Evolutionary conservation across 176 grass and related monocot species (phyloP).

Genomic region (Echinochloa phyllopogon): DNA sequence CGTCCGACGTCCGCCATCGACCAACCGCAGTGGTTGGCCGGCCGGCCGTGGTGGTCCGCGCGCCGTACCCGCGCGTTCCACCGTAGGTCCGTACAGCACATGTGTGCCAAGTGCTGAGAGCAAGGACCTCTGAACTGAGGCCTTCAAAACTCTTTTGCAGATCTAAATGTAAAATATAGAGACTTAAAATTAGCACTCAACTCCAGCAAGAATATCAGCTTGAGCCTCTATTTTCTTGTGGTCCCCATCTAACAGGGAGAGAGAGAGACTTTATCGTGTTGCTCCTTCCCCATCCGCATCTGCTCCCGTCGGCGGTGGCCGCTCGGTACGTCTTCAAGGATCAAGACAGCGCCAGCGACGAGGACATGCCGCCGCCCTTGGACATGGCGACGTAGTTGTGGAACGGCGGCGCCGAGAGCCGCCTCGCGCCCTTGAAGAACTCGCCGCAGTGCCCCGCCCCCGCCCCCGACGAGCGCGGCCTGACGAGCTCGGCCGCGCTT

Average conservation of each 20-base stretch:
- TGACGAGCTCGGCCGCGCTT: conserved; percentile 3
- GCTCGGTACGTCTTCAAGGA: too few species aligned
- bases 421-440: conserved; percentile 22
- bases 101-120: neutral
- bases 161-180: too few species aligned
- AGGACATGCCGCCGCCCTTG: conserved; percentile 28
- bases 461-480: conserved; percentile 49
- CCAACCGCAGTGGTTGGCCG: neutral
- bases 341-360: conserved; percentile 46
- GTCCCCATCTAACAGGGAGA: too few species aligned
- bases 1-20: neutral
- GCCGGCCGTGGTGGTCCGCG: neutral
- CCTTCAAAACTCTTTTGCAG: too few species aligned
- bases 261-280: too few species aligned
- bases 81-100: neutral
- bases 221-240: too few species aligned
- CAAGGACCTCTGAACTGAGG: too few species aligned
- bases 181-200: too few species aligned
- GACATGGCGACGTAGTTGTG: conserved; percentile 1
- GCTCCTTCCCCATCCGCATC: too few species aligned
- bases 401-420: conserved; percentile 26
- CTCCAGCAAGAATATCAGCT: too few species aligned
- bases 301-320: too few species aligned
- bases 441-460: conserved; percentile 28
- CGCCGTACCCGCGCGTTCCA: neutral